phyloP scores from a whole-genome alignment of 768 basidiomycete species.

The Rhodotorula taiwanensis region DNA sequence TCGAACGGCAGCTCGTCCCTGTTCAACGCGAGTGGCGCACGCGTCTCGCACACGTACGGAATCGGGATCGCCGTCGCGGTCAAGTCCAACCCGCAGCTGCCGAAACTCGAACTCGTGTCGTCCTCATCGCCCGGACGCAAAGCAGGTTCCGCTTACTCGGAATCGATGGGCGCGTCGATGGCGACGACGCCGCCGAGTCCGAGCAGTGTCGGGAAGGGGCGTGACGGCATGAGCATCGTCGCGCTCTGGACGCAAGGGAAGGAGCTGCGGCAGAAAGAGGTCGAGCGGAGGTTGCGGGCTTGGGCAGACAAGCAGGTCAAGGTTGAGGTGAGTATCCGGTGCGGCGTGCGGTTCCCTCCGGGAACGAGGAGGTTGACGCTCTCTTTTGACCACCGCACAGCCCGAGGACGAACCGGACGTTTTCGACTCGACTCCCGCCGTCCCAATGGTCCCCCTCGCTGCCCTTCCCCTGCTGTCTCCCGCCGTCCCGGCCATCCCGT shows the following conservation, averaged over 20 bases:
- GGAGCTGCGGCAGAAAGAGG: conserved; percentile 31
- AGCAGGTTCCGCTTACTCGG: too few relatives aligned
- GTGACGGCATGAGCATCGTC: conserved; percentile 39
- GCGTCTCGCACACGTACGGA: conserved; percentile 35
- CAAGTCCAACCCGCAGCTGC: conserved; percentile 35
- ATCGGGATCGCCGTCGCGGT: conserved; percentile 36
- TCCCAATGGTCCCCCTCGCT: conserved; percentile 15
- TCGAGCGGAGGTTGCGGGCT: conserved; percentile 20
- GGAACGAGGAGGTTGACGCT: neutral
- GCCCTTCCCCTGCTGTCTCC: conserved; percentile 15
- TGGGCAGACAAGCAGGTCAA: conserved; percentile 16
- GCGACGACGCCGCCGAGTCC: conserved; percentile 29
- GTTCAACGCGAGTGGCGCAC: neutral
- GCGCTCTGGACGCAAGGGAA: conserved; percentile 39
- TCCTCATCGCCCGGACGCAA: conserved; percentile 17
- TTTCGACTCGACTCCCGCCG: neutral
- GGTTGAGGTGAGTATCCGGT: conserved; percentile 12
- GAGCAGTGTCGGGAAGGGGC: conserved; percentile 30
- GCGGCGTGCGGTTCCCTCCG: neutral
- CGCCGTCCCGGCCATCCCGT: conserved; percentile 23
- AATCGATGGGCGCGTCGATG: too few relatives aligned
- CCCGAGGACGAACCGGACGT: neutral
- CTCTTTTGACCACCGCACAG: neutral
- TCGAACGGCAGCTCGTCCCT: neutral
- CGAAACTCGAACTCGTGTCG: conserved; percentile 33